Percentiles rank a stretch among this genome's conserved stretches.
Evolutionary conservation across 2,329 filamentous ascomycete species (phyloP).

Genomic region (Fusarium falciforme): DNA sequence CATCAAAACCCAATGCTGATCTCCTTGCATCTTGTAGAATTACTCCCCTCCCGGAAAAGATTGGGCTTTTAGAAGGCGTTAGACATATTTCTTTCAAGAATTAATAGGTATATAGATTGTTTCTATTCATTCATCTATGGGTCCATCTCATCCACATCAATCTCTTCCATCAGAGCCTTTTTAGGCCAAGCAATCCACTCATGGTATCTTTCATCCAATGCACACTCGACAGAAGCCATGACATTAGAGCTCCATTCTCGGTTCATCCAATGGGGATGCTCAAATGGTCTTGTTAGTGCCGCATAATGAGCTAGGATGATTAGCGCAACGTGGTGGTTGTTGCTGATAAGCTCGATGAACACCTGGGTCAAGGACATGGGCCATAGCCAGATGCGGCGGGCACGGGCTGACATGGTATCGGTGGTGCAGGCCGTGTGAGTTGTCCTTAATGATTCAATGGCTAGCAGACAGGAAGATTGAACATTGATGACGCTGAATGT

Average conservation of each 20-base stretch:
- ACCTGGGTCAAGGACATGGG: conserved; percentile 23
- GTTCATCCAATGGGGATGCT: conserved; percentile 25
- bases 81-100: not conserved
- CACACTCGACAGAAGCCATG: conserved; percentile 3
- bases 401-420: not conserved
- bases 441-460: conserved; percentile 20
- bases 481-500: conserved; percentile 24
- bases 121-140: not conserved
- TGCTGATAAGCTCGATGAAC: conserved; percentile 23
- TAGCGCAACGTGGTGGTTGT: conserved; percentile 23
- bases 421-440: conserved; percentile 5
- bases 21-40: not conserved
- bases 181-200: conserved; percentile 27
- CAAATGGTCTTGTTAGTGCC: conserved; percentile 22
- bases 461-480: conserved; percentile 23
- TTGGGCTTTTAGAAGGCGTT: not conserved
- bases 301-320: conserved; percentile 28
- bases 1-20: too few species aligned
- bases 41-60: not conserved
- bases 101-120: not conserved
- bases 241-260: conserved; percentile 18
- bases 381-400: conserved; percentile 29
- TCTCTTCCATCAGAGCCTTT: conserved; percentile 11
- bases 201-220: conserved; percentile 17
- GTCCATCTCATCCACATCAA: conserved; percentile 29